A percentile compares a stretch with the other conserved stretches of the same genome.
phyloP scores from a whole-genome alignment of 768 basidiomycete species.

The Pulveroboletus sp. region DNA sequence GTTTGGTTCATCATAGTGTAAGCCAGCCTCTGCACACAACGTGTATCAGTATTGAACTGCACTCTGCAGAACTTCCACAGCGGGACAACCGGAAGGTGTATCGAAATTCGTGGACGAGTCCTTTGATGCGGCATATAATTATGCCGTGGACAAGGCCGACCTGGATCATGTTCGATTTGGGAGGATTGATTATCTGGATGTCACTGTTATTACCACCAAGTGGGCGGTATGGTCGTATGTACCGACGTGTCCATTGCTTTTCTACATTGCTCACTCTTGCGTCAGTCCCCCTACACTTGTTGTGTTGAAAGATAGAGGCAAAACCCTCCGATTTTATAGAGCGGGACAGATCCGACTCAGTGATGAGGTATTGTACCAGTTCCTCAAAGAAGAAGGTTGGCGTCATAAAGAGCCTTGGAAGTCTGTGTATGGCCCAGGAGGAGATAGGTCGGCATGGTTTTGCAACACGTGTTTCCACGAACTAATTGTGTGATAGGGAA shows the following conservation, averaged over 20 bases:
- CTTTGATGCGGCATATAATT: slow-evolving; percentile 75
- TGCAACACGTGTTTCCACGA: neutral
- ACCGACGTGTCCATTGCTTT: neutral
- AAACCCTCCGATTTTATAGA: slow-evolving; percentile 78
- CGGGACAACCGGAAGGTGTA: slow-evolving; percentile 56
- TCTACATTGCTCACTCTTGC: neutral
- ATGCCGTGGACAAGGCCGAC: slow-evolving; percentile 55
- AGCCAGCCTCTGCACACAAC: slow-evolving; percentile 23
- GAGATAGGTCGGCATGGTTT: slow-evolving; percentile 51
- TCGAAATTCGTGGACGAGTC: slow-evolving; percentile 69
- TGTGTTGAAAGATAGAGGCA: slow-evolving; percentile 66
- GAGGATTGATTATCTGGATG: slow-evolving; percentile 84
- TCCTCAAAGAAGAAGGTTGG: slow-evolving; percentile 66
- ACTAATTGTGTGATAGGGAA: slow-evolving; percentile 47
- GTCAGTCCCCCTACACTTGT: slow-evolving; percentile 75
- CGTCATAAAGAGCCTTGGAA: slow-evolving; percentile 65
- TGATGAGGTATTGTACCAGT: slow-evolving; percentile 59
- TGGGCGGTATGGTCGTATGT: slow-evolving; percentile 85
- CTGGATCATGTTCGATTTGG: slow-evolving; percentile 76
- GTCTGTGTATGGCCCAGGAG: slow-evolving; percentile 70
- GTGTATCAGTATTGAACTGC: neutral
- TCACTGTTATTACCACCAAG: slow-evolving; percentile 78
- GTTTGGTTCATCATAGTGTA: slow-evolving; percentile 82
- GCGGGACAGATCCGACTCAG: slow-evolving; percentile 60
- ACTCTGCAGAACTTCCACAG: slow-evolving; percentile 52